Evolutionary conservation across 83 land plant genomes (phyloP).

Genomic region (Picea engelmannii): DNA sequence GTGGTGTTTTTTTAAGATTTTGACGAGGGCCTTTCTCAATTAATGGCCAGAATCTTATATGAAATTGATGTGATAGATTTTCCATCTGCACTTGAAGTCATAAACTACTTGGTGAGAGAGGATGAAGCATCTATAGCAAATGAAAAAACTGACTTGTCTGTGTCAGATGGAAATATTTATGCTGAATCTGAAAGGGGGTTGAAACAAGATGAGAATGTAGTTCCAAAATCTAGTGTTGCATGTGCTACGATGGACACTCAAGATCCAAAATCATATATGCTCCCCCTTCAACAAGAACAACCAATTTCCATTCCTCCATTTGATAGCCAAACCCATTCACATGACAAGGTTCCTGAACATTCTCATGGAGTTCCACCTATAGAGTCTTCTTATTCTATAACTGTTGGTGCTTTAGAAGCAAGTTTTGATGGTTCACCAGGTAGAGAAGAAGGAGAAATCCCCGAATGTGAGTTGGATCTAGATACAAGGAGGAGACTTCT

Average conservation of each 20-base stretch:
- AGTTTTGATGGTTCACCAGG: conserved; percentile 72
- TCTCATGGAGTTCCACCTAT: conserved; percentile 1
- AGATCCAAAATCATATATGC: conserved; percentile 1
- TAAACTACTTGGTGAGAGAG: conserved; percentile 80
- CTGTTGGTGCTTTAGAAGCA: conserved; percentile 31
- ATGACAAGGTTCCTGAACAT: neutral
- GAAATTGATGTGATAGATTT: conserved; percentile 24
- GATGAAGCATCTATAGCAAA: conserved; percentile 41
- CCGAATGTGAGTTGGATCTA: conserved; percentile 98
- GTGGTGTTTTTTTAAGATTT: too few relatives aligned
- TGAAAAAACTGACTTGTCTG: conserved; percentile 42
- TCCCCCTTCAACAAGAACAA: neutral
- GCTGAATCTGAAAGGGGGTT: conserved; percentile 58
- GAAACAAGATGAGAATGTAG: conserved; percentile 25
- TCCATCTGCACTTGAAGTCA: conserved; percentile 84
- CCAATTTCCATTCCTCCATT: neutral
- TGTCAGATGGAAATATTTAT: conserved; percentile 54
- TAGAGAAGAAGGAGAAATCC: conserved; percentile 98
- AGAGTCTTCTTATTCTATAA: neutral
- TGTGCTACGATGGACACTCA: neutral
- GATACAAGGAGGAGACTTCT: conserved; percentile 83
- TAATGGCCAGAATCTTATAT: too few relatives aligned
- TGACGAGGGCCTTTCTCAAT: too few relatives aligned
- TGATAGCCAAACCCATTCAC: neutral
- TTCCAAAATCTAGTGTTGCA: neutral